A percentile compares a stretch with the other conserved stretches of the same genome.
phyloP scores from a whole-genome alignment of 208 protist species.

The Acanthamoeba healyi region DNA sequence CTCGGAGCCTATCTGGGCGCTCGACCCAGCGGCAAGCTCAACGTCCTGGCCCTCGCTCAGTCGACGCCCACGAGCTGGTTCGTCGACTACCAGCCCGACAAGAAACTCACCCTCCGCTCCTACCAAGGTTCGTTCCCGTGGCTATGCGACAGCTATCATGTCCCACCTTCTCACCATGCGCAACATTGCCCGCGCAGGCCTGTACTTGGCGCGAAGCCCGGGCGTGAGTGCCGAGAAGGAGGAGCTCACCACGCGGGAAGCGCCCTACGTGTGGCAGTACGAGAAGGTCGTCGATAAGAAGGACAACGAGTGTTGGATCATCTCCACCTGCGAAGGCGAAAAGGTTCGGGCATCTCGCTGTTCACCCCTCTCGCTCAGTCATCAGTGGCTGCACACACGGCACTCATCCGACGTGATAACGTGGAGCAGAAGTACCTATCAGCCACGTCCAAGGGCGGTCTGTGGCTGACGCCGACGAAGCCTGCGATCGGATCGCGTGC shows the following conservation, averaged over 20 bases:
- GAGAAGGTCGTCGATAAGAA: neutral
- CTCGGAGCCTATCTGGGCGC: neutral
- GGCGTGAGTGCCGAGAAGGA: neutral
- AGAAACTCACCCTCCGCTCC: slow-evolving; percentile 17
- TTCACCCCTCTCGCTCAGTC: too few species aligned
- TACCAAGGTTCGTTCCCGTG: neutral
- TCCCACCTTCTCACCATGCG: neutral
- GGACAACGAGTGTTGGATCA: neutral
- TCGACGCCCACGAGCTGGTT: slow-evolving; percentile 33
- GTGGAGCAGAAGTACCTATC: neutral
- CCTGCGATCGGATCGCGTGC: neutral
- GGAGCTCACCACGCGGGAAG: neutral
- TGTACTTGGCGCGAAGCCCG: neutral
- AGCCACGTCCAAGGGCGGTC: neutral
- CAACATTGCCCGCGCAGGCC: neutral
- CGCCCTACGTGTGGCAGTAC: neutral
- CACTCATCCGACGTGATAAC: neutral
- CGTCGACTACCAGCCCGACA: slow-evolving; percentile 4
- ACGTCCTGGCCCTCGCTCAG: slow-evolving; percentile 4
- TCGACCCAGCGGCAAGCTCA: slow-evolving; percentile 25
- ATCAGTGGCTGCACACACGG: neutral
- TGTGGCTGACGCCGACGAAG: neutral
- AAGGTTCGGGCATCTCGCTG: too few species aligned
- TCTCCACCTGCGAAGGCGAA: slow-evolving; percentile 28
- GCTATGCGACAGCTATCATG: too few species aligned